Evolutionary conservation across 2,329 filamentous ascomycete species (phyloP).

Genomic region (Neoascochyta sp.): DNA sequence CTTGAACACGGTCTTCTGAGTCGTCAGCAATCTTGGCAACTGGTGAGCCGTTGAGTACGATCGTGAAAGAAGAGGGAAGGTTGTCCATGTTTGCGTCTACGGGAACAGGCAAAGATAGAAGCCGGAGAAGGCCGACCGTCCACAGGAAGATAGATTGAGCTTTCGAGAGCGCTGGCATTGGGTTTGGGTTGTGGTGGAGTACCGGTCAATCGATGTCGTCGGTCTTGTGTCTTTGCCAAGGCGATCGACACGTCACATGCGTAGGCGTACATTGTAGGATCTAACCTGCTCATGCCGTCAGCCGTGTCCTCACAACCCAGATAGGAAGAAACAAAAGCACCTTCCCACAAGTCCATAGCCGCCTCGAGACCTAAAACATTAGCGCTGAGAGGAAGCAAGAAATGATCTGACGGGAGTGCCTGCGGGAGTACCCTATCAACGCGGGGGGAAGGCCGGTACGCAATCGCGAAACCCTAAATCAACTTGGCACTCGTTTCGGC

Average conservation of each 20-base stretch:
- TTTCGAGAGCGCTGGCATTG: conserved; percentile 10
- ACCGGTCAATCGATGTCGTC: background rate
- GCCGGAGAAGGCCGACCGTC: conserved; percentile 4
- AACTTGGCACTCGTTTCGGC: conserved; percentile 9
- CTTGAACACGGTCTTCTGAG: conserved; percentile 12
- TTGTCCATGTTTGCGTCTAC: conserved; percentile 17
- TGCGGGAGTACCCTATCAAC: background rate
- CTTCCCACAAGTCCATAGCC: too few species aligned
- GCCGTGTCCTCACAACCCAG: background rate
- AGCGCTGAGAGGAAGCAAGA: too few species aligned
- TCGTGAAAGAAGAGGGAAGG: conserved; percentile 20
- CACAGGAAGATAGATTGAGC: conserved; percentile 5
- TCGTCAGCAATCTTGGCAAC: conserved; percentile 11
- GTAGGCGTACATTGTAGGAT: too few species aligned
- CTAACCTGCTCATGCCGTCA: too few species aligned
- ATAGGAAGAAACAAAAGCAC: too few species aligned
- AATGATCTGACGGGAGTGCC: background rate
- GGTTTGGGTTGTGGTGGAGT: conserved; percentile 1
- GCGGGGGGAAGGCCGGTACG: conserved; percentile 1
- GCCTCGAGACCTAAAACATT: too few species aligned
- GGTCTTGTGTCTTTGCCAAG: conserved; percentile 1
- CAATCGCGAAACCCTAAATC: conserved; percentile 6
- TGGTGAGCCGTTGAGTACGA: conserved; percentile 21
- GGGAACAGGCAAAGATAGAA: conserved; percentile 8
- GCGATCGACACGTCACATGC: conserved; percentile 5